These are phyloP conservation scores for Cyberlindnera bimundalis DNA, from an alignment of 805 yeast genomes.

Conservation along the genomic window DNA sequence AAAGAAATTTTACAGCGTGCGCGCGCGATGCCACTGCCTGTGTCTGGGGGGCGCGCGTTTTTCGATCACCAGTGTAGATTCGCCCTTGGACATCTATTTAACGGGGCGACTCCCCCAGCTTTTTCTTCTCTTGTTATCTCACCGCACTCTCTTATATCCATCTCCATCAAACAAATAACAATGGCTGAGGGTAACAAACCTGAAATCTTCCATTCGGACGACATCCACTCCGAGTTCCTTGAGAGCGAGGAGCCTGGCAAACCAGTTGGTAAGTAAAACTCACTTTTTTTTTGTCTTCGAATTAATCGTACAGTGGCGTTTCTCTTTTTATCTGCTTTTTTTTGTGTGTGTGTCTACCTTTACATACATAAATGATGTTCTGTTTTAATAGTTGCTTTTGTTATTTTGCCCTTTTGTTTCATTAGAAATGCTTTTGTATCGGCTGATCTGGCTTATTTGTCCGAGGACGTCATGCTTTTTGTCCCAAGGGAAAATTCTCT, in stretches of 20 bases:
- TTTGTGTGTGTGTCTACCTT: not conserved
- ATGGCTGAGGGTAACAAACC: slow-evolving; percentile 31
- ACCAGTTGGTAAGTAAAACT: slow-evolving; percentile 27
- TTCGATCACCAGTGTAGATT: not conserved
- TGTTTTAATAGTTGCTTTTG: not conserved
- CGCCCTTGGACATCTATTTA: not conserved
- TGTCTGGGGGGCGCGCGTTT: slow-evolving; percentile 3
- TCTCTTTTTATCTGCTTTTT: not conserved
- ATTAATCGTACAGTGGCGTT: not conserved
- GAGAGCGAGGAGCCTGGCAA: slow-evolving; percentile 24
- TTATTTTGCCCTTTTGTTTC: too few relatives aligned
- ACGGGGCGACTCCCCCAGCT: slow-evolving; percentile 2
- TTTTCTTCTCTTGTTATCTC: not conserved
- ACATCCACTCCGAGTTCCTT: slow-evolving; percentile 28
- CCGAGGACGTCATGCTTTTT: not conserved
- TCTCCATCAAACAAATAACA: not conserved
- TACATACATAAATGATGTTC: not conserved
- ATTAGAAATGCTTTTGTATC: too few relatives aligned
- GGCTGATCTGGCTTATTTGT: too few relatives aligned
- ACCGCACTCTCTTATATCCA: not conserved
- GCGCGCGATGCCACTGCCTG: not conserved
- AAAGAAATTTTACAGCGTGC: slow-evolving; percentile 2
- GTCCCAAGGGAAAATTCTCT: not conserved
- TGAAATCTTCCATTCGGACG: slow-evolving; percentile 30
- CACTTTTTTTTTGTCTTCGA: not conserved